Evolutionary conservation across 768 basidiomycete genomes (phyloP).

Genomic region (Obba rivulosa): DNA sequence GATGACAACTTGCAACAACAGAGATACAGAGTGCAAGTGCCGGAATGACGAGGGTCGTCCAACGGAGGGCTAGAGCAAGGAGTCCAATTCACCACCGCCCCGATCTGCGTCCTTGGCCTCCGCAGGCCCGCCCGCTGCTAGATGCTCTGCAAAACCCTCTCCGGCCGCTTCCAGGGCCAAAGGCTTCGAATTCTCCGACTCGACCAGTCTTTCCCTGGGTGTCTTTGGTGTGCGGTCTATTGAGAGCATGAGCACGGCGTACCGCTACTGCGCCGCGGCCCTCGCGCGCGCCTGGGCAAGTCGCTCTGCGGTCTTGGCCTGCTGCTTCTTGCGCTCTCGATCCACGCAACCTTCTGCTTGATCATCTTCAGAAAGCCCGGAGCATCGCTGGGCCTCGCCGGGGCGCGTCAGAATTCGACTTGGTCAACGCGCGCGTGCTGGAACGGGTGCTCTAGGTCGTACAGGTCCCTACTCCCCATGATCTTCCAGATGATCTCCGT

Average conservation of each 20-base stretch:
- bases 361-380: constrained; percentile 70
- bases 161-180: neutral
- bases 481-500: constrained; percentile 84
- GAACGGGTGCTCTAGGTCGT: constrained; percentile 61
- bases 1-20: no score
- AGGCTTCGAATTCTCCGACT: neutral
- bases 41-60: no score
- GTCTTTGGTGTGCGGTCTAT: neutral
- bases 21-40: no score
- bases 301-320: constrained; percentile 33
- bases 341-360: constrained; percentile 59
- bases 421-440: constrained; percentile 37
- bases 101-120: constrained; percentile 13
- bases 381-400: constrained; percentile 61
- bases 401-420: constrained; percentile 3
- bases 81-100: constrained; percentile 22
- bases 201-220: neutral
- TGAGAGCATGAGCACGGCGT: constrained; percentile 29
- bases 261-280: constrained; percentile 23
- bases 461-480: constrained; percentile 64
- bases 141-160: constrained; percentile 4
- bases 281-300: constrained; percentile 39
- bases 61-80: no score
- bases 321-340: constrained; percentile 42
- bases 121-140: neutral